Evolutionary conservation across 257 asterid species (phyloP).

Genomic region (Ajuga chamaepitys): DNA sequence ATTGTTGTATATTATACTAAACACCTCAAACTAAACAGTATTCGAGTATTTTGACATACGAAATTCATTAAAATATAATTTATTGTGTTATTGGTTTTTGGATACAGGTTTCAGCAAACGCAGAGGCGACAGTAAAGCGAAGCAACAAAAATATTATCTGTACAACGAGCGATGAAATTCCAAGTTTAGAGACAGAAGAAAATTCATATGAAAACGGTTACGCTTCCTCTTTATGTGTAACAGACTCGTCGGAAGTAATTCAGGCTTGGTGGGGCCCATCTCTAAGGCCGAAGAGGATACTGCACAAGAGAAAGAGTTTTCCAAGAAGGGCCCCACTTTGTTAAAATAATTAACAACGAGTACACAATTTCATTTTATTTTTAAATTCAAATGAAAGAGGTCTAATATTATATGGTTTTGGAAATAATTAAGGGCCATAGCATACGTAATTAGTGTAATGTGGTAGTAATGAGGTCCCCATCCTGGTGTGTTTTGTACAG

Average conservation of each 20-base stretch:
- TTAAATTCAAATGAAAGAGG: background rate
- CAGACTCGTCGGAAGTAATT: slow-evolving; percentile 42
- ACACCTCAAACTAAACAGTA: no score
- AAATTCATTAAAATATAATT: no score
- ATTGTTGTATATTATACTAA: no score
- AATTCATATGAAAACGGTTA: slow-evolving; percentile 21
- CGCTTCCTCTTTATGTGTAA: slow-evolving; percentile 22
- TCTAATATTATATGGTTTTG: background rate
- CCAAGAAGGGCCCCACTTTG: slow-evolving; percentile 59
- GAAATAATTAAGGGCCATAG: slow-evolving; percentile 12
- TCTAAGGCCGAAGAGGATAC: slow-evolving; percentile 35
- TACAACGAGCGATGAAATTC: slow-evolving; percentile 8
- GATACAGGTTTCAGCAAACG: slow-evolving; percentile 32
- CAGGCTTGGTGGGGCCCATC: slow-evolving; percentile 33
- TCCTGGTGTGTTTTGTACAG: slow-evolving; percentile 19
- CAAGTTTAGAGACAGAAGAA: slow-evolving; percentile 13
- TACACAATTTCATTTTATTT: slow-evolving; percentile 1
- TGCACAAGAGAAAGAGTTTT: slow-evolving; percentile 54
- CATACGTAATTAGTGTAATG: background rate
- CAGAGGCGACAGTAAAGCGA: slow-evolving; percentile 15
- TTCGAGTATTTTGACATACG: no score
- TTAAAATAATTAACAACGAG: slow-evolving; percentile 1
- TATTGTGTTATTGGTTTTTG: background rate
- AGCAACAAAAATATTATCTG: slow-evolving; percentile 1
- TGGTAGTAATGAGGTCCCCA: background rate